Evolutionary conservation across 2,329 filamentous ascomycete genomes (phyloP).

Genomic region (Scedosporium boydii): DNA sequence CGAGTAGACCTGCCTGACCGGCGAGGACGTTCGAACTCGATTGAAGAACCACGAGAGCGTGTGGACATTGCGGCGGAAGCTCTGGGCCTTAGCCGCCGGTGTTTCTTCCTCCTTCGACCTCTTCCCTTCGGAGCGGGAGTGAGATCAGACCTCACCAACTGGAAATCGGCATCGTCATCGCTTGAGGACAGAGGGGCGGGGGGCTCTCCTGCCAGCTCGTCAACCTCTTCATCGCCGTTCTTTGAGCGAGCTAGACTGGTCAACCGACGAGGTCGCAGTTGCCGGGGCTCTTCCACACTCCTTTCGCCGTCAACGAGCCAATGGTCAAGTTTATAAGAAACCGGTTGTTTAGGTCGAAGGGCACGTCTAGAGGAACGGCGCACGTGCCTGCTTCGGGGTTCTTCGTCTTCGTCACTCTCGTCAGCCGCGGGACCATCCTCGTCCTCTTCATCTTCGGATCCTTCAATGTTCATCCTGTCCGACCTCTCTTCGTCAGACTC

Average conservation of each 20-base stretch:
- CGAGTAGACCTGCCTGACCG: conserved; percentile 38
- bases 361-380: neutral
- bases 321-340: neutral
- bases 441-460: conserved; percentile 17
- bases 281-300: neutral
- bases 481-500: neutral
- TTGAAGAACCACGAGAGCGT: conserved; percentile 28
- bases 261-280: conserved; percentile 17
- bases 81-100: conserved; percentile 1
- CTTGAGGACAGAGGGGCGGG: conserved; percentile 15
- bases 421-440: conserved; percentile 5
- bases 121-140: neutral
- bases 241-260: conserved; percentile 7
- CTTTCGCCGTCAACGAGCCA: neutral
- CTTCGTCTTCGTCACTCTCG: neutral
- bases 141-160: conserved; percentile 28
- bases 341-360: conserved; percentile 3
- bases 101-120: neutral
- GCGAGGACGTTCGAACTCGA: conserved; percentile 43
- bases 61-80: conserved; percentile 9
- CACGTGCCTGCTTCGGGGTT: conserved; percentile 3
- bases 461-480: conserved; percentile 9
- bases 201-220: conserved; percentile 23
- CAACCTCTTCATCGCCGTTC: conserved; percentile 13
- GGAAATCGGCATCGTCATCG: conserved; percentile 24